These are phyloP conservation scores for Musa balbisiana DNA, from an alignment of 202 grass and related monocot species.

Conservation along the genomic window DNA sequence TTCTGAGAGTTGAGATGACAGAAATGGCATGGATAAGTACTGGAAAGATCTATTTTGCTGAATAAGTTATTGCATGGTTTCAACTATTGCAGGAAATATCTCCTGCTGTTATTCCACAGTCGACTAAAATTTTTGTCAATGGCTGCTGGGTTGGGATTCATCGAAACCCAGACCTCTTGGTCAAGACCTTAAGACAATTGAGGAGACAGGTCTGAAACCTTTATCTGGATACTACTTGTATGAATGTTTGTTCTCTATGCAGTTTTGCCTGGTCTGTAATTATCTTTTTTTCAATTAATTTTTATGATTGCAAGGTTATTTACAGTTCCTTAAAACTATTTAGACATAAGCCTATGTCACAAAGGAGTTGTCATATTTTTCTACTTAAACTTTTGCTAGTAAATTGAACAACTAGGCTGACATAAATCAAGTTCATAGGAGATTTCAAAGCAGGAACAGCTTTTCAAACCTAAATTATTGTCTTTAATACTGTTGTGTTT, in stretches of 20 bases:
- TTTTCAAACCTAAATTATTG: no score
- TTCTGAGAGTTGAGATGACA: no score
- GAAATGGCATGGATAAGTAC: not conserved
- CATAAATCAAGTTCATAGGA: no score
- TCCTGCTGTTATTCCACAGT: constrained; percentile 93
- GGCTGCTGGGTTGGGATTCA: constrained; percentile 99
- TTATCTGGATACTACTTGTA: not conserved
- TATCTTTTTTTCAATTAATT: not conserved
- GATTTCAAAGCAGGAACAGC: no score
- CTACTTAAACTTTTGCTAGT: no score
- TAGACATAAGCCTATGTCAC: no score
- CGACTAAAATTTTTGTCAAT: constrained; percentile 97
- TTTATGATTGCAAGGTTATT: not conserved
- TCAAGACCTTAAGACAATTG: constrained; percentile 80
- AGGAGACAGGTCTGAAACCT: constrained; percentile 69
- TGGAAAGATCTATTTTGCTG: not conserved
- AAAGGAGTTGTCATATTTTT: no score
- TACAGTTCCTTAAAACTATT: no score
- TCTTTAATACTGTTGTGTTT: no score
- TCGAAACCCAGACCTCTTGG: constrained; percentile 79
- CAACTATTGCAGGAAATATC: constrained; percentile 76
- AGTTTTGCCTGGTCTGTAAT: not conserved
- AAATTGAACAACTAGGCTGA: no score
- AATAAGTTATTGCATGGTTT: not conserved
- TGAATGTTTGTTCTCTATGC: not conserved